These are phyloP conservation scores for Malassezia pachydermatis DNA, from an alignment of 1,284 basidiomycete species.

Conservation along the genomic window DNA sequence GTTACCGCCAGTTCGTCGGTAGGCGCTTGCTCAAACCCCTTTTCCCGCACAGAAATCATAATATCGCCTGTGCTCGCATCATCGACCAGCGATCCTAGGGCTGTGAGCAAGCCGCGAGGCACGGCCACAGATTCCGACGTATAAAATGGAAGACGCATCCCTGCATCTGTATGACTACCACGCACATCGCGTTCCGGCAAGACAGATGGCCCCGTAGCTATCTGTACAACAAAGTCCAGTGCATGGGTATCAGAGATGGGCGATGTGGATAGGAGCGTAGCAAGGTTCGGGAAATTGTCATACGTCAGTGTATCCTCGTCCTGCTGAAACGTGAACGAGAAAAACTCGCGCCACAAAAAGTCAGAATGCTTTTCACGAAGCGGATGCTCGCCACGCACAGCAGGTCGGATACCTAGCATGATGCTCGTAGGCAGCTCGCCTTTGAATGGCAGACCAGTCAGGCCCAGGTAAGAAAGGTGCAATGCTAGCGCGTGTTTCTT, in stretches of 20 bases:
- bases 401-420: constrained; percentile 11
- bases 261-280: not conserved
- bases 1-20: constrained; percentile 19
- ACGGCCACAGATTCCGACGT: constrained; percentile 26
- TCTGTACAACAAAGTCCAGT: constrained; percentile 33
- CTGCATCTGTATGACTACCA: not conserved
- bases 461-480: constrained; percentile 7
- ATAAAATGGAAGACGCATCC: constrained; percentile 26
- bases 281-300: constrained; percentile 3
- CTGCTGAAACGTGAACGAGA: constrained; percentile 8
- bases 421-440: constrained; percentile 13
- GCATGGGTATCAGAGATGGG: constrained; percentile 18
- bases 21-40: constrained; percentile 24
- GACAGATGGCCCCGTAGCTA: constrained; percentile 29
- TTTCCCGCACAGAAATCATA: constrained; percentile 36
- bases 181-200: not conserved
- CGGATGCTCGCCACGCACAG: constrained; percentile 1
- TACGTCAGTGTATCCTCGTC: constrained; percentile 9
- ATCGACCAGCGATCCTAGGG: constrained; percentile 33
- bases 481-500: not conserved
- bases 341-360: constrained; percentile 15
- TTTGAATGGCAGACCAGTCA: constrained; percentile 7
- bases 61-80: constrained; percentile 40
- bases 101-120: constrained; percentile 24
- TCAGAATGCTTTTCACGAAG: constrained; percentile 1